Evolutionary conservation across 1,284 basidiomycete genomes (phyloP), one percentile per base, ranked within the genome.

Genomic region (Lentinula novae-zelandiae): DNA sequence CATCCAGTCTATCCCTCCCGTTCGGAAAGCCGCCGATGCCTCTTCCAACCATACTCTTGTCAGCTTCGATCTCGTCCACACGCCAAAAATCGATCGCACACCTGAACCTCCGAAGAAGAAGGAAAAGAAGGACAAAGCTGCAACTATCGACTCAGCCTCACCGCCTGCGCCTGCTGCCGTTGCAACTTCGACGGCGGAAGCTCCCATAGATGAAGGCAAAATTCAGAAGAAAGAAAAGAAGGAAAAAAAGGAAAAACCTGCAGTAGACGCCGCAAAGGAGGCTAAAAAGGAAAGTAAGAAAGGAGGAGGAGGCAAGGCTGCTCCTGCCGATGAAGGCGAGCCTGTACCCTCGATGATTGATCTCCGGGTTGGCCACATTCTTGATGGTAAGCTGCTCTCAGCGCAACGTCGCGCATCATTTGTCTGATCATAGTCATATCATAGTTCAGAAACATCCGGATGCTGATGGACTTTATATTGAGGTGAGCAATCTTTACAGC

Each of bases 301-400:
- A 66, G 82, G 81, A 67, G 72, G 68, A 51, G 71, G 69, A 58
- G 76, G 72, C 10, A 79, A 78, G 65, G 81, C 78, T 27, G 54
- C 54, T 40, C 72, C 77, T 46, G 77, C 82, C 63, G 90, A 91
- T 62, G 81, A 84, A 20, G 85, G 89, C 10, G 90, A 90, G 66
- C 93, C 94, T 48, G 76, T 87, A 31, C 95, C 95, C 8, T 93
- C 92, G 52, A 96, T 97, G 94, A 92, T 98, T 68, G 95, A 98
- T 71, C 80, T 98, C 66, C 84, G 95, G 54, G 93, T 98, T 12
- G 93, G 94, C 6, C 89, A 88, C 67, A 96, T 98, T 62, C 76
- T 97, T 36, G 92, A 96, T 71, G 86, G 94, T 95, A 67, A 71
- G 85, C 76, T 31, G 15, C 61, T 55, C 49, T 42, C 7, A 27